These are phyloP conservation scores for Globisporangium alternatum DNA, from an alignment of 352 stramenopile genomes.

Conservation along the genomic window DNA sequence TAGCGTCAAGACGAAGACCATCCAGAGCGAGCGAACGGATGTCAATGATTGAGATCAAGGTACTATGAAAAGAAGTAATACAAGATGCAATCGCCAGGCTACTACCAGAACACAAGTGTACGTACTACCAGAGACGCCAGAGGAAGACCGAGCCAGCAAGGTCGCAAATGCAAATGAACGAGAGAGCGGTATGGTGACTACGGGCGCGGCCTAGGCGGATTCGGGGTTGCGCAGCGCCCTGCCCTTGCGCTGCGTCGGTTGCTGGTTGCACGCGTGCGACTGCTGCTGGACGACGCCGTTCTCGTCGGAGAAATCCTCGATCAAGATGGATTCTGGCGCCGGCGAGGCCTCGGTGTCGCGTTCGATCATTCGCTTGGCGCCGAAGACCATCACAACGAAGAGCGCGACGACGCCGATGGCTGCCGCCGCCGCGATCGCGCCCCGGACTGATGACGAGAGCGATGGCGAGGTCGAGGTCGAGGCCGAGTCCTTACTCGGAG, in stretches of 20 bases:
- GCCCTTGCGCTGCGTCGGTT: slow-evolving; percentile 1
- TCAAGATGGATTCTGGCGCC: neutral
- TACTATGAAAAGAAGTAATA: neutral
- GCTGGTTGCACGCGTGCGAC: neutral
- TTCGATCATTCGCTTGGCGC: neutral
- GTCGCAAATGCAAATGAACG: neutral
- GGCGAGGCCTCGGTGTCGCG: neutral
- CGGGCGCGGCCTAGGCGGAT: neutral
- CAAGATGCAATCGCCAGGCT: neutral
- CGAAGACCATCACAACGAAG: slow-evolving; percentile 1
- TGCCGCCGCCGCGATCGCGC: slow-evolving; percentile 1
- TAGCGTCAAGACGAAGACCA: neutral
- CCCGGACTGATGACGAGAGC: neutral
- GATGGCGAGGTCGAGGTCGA: neutral
- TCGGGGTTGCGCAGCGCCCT: slow-evolving; percentile 3
- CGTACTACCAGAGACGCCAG: neutral
- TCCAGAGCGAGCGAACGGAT: neutral
- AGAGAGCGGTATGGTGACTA: neutral
- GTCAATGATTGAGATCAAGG: neutral
- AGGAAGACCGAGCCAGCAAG: neutral
- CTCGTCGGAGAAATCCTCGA: neutral
- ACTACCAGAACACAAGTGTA: neutral
- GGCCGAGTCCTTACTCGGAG: neutral
- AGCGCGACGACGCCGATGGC: slow-evolving; percentile 2
- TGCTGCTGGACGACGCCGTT: neutral